Percentiles rank a stretch among this genome's conserved stretches.
phyloP scores from a whole-genome alignment of 495 filamentous ascomycete species.

The Staphylotrichum longicolle region DNA sequence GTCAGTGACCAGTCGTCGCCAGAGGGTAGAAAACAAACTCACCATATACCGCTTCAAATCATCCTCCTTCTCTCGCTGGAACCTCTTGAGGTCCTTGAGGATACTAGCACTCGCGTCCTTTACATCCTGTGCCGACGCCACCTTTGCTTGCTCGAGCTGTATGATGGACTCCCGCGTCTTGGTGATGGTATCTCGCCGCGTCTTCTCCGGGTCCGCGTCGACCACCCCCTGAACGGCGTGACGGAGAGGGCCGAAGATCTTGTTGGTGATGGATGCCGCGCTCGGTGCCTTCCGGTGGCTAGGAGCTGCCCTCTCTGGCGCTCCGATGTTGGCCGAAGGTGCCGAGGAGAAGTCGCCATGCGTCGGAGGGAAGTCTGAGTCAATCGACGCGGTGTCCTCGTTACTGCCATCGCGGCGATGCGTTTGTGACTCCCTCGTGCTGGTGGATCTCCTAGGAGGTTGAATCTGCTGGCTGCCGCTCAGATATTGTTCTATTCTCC shows the following conservation, averaged over 20 bases:
- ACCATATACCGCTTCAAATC: conserved; percentile 96
- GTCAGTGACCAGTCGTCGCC: conserved; percentile 16
- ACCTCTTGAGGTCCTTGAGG: conserved; percentile 82
- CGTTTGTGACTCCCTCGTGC: conserved; percentile 48
- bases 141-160: conserved; percentile 84
- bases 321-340: conserved; percentile 61
- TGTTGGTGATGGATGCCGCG: conserved; percentile 81
- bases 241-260: conserved; percentile 90
- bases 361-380: conserved; percentile 91
- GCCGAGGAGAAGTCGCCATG: conserved; percentile 65
- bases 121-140: conserved; percentile 84
- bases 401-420: conserved; percentile 48
- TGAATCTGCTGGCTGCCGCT: conserved; percentile 60
- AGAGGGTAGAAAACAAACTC: conserved; percentile 36
- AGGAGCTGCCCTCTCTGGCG: conserved; percentile 44
- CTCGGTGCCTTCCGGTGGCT: conserved; percentile 70
- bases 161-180: conserved; percentile 77
- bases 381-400: conserved; percentile 77
- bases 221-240: conserved; percentile 95
- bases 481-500: conserved; percentile 88
- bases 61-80: conserved; percentile 90
- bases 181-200: conserved; percentile 86
- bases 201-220: conserved; percentile 91
- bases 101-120: conserved; percentile 84
- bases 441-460: conserved; percentile 64